Base-by-base conservation (phyloP, 768 basidiomycete genomes). In the Boletus insuetus region DNA sequence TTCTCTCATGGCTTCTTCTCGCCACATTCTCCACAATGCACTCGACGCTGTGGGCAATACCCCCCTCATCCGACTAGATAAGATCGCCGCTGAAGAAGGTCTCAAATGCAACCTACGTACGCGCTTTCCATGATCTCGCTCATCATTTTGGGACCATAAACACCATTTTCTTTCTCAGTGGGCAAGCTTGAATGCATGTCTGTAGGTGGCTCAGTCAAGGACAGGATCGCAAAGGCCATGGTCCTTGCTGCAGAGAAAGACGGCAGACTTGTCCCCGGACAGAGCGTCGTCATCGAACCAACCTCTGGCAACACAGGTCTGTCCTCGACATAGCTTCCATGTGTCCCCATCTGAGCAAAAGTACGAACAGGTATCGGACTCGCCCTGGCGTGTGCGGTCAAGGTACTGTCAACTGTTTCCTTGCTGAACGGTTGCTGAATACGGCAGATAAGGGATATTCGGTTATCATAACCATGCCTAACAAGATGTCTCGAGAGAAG, bases 401-500 rank as follows among this genome's bases (percentile, higher is more conserved):
- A 95, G 84, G 96, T 93, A 77, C 67, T 56, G 43, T 39, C 50
- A 50, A 31, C 46, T 20, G 19, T 4, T 16, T 39, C 32, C 44
- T 35, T 16, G 40, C 58, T 41, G 65, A 70, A 75, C 55, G 64
- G 67, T 62, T 79, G 70, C 84, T 87, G 85, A 87, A 90, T 89
- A 86, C 84, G 79, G 72, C 73, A 84, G 82, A 84, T 83, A 85
- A 92, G 91, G 91, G 90, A 76, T 93, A 93, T 83, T 83, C 89
- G 38, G 86, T 91, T 57, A 89, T 94, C 66, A 93, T 93, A 72
- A 88, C 87, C 59, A 76, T 97, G 72, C 95, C 95, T 37, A 86
- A 93, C 69, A 98, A 98, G 77, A 98, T 98, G 96, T 94, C 91
- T 6, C 71, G 85, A 53, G 96, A 99, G 75, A 99, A 99, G 72